Evolutionary conservation across 225 moss, liverwort and hornwort species (phyloP).

Genomic region (Lunularia cruciata): DNA sequence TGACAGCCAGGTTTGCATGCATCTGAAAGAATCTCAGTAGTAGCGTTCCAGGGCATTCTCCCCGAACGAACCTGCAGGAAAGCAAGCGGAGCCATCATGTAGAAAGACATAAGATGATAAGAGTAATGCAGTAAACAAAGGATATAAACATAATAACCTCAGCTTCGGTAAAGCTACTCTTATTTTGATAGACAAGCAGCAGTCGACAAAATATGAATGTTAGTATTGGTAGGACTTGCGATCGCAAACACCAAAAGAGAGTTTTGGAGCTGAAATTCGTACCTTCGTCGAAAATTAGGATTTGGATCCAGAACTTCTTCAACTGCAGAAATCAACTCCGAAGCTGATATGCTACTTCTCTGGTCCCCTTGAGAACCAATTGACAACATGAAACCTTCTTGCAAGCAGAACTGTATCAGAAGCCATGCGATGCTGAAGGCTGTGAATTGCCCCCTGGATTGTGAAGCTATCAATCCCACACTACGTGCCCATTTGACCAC

Average conservation of each 20-base stretch:
- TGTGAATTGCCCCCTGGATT: slow-evolving; percentile 6
- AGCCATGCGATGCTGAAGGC: slow-evolving; percentile 29
- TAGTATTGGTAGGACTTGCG: no score
- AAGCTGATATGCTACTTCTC: slow-evolving; percentile 15
- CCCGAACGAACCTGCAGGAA: slow-evolving; percentile 24
- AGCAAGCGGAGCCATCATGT: no score
- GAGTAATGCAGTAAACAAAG: no score
- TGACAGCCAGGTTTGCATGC: slow-evolving; percentile 7
- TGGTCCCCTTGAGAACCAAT: not conserved
- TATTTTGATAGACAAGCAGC: no score
- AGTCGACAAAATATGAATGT: no score
- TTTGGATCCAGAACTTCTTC: slow-evolving; percentile 28
- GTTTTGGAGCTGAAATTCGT: not conserved
- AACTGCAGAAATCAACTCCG: slow-evolving; percentile 12
- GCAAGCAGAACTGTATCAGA: slow-evolving; percentile 32
- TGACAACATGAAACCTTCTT: slow-evolving; percentile 14
- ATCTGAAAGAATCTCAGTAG: slow-evolving; percentile 23
- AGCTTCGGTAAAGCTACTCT: not conserved
- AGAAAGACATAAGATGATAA: no score
- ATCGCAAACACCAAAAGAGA: not conserved
- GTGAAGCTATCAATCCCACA: slow-evolving; percentile 24
- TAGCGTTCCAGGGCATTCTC: slow-evolving; percentile 26
- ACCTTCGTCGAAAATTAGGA: slow-evolving; percentile 14
- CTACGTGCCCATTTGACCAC: slow-evolving; percentile 27
- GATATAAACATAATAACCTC: no score